These are phyloP conservation scores for Boletus vinaceobasis DNA, from an alignment of 768 basidiomycete species.

Conservation along the genomic window DNA sequence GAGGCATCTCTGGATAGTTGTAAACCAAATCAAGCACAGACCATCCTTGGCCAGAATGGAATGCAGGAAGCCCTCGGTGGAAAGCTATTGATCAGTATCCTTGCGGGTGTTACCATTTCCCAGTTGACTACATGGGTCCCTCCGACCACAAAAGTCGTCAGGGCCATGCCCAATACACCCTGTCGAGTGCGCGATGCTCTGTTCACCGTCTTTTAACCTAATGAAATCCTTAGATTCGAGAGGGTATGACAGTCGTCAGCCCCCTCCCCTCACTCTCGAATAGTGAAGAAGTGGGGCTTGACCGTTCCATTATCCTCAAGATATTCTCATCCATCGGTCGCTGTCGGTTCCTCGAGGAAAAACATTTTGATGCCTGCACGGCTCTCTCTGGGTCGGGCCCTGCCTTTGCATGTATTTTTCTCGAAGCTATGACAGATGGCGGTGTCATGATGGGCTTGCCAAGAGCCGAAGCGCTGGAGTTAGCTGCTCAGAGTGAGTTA, in stretches of 20 bases:
- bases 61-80: conserved; percentile 81
- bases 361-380: conserved; percentile 97
- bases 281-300: conserved; percentile 46
- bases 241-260: conserved; percentile 96
- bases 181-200: conserved; percentile 64
- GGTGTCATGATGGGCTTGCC: conserved; percentile 99
- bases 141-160: conserved; percentile 77
- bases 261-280: conserved; percentile 50
- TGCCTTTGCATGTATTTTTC: conserved; percentile 92
- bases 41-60: conserved; percentile 69
- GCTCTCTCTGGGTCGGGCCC: conserved; percentile 95
- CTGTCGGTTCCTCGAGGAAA: conserved; percentile 95
- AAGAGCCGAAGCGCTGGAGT: conserved; percentile 86
- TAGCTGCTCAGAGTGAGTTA: conserved; percentile 88
- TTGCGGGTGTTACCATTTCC: conserved; percentile 90
- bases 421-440: conserved; percentile 98
- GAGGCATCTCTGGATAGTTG: conserved; percentile 51
- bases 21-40: conserved; percentile 84
- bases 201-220: neutral
- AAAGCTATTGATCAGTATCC: conserved; percentile 93
- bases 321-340: conserved; percentile 98
- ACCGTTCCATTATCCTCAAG: conserved; percentile 74
- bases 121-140: conserved; percentile 77
- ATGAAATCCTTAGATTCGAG: conserved; percentile 69
- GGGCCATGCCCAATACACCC: conserved; percentile 98